Evolutionary conservation across 2,329 filamentous ascomycete genomes (phyloP), one percentile per base, ranked within the genome.

Genomic region (Talaromyces sp.): DNA sequence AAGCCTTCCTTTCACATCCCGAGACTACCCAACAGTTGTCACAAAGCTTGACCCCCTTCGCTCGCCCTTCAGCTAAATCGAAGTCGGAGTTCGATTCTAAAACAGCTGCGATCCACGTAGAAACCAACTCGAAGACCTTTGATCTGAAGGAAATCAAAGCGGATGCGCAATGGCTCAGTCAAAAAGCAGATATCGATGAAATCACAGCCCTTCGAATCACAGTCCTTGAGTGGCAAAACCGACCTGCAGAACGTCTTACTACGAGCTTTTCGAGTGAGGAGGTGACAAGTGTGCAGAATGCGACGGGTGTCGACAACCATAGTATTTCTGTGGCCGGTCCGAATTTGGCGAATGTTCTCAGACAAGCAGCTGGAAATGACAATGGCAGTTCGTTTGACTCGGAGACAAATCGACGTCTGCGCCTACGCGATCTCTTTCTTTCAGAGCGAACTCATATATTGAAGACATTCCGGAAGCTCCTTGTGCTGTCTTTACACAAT

Each of bases 151-250:
- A 88, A 66, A 85, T 97, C 70, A 96, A 96, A 75, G 83, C 85
- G 42, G 92, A 97, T 76, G 84, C 91, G 30, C 70, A 88, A 61
- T 97, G 92, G 91, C 78, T 99, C 57, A 92, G 90, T 72, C 85
- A 88, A 64, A 85, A 87, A 66, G 85, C 86, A 46, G 81, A 84
- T 40, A 85, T 97, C 60, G 91, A 94, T 70, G 86, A 97, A 70
- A 78, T 94, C 39, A 84, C 87, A 11, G 91, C 93, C 22, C 78
- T 99, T 65, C 85, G 94, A 54, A 80, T 96, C 39, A 87, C 87
- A 2, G 77, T 95, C 6, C 75, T 94, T 41, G 94, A 97, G 79
- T 89, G 88, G 80, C 93, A 97, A 74, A 84, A 83, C 58, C 85
- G 91, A 32, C 79, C 91, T n/a, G 80, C 84, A n/a, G 80, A 81